Conservation (phyloP, 2,329 filamentous ascomycete genomes). For the Plectosphaerella cucumerina region DNA sequence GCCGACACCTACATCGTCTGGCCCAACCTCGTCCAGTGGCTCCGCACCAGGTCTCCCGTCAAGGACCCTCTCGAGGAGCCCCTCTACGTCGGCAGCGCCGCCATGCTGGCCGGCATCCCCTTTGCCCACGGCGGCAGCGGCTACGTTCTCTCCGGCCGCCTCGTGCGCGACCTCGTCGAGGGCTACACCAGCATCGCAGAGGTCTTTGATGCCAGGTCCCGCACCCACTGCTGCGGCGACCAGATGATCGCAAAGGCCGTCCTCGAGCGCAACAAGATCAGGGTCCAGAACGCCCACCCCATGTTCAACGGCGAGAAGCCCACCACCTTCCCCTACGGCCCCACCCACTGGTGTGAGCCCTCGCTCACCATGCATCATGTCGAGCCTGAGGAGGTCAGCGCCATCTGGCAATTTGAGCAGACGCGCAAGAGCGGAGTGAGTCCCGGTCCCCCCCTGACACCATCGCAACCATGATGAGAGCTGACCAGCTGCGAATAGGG, state of each 20-base stretch:
- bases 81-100: slow-evolving; percentile 49
- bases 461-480: neutral
- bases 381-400: slow-evolving; percentile 45
- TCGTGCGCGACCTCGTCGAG: slow-evolving; percentile 43
- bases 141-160: slow-evolving; percentile 48
- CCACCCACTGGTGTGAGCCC: slow-evolving; percentile 51
- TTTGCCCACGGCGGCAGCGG: slow-evolving; percentile 57
- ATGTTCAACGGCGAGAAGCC: slow-evolving; percentile 55
- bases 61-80: slow-evolving; percentile 15
- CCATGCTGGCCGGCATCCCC: slow-evolving; percentile 36
- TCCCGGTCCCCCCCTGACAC: slow-evolving; percentile 2
- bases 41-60: slow-evolving; percentile 35
- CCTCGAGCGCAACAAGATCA: slow-evolving; percentile 36
- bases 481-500: slow-evolving; percentile 6
- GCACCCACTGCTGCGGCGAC: slow-evolving; percentile 47
- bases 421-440: slow-evolving; percentile 37
- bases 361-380: slow-evolving; percentile 55
- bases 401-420: slow-evolving; percentile 50
- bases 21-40: slow-evolving; percentile 47
- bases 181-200: slow-evolving; percentile 36
- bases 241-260: slow-evolving; percentile 44
- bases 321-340: slow-evolving; percentile 42
- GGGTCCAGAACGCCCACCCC: slow-evolving; percentile 40
- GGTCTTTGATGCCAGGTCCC: slow-evolving; percentile 41
- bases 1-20: slow-evolving; percentile 56